Evolutionary conservation across 768 basidiomycete genomes (phyloP), one percentile per base, ranked within the genome.

Genomic region (Tubosaeta brunneosetosa): DNA sequence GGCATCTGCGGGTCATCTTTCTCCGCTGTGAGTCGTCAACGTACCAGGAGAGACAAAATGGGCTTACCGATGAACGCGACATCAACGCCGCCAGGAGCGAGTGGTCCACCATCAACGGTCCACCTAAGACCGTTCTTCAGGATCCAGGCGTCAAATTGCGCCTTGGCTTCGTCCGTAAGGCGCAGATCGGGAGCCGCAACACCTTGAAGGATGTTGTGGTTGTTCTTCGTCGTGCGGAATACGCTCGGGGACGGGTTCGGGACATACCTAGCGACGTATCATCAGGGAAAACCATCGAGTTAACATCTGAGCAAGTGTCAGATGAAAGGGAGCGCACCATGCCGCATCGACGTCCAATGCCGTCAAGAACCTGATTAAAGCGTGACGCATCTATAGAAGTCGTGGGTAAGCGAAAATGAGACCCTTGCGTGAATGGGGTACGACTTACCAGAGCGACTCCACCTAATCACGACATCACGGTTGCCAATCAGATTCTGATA

Each of bases 211-310:
- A 91, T 91, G 72, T 92, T 92, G 81, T 92, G 90, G 76, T 91
- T 91, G 89, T 91, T 91, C 78, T 90, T 90, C 58, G 92, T 94
- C 55, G 88, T 92, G 57, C 92, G 84, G 80, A 94, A 95, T 36
- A 95, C 89, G 56, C 80, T 82, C 1, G 93, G 92, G 43, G 91
- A 85, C 22, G 89, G 88, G 73, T 91, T 91, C 44, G 88, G 90
- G 31, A 92, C 88, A 71, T 91, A 91, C 86, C 86, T 88, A 56
- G 44, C 41, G 84, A 58, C 43, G 43, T 44, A 44, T 27, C 26
- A 42, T 46, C 13, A n/a, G n/a, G n/a, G 32, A 12, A 60, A 57
- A 27, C 25, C n/a, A 32, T 49, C 40, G 58, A n/a, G 25, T 50
- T n/a, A 51, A 43, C 43, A 46, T 41, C 46, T 32, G 40, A 49